Base-by-base conservation (phyloP, 169 alveolate species). In the Eimeria acervulina region DNA sequence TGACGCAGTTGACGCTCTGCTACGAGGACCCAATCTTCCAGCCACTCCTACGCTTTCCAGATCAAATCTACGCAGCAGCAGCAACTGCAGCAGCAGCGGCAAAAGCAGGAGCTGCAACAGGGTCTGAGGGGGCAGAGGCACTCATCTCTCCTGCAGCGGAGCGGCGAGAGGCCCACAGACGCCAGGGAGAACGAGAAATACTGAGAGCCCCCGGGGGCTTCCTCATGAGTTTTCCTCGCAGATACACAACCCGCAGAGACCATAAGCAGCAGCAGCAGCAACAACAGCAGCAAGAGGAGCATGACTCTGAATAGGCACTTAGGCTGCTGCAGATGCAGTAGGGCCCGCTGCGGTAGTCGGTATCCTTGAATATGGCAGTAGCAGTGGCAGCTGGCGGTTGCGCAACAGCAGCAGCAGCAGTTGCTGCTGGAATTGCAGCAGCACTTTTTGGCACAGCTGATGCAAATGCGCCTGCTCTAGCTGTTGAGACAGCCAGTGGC, bases 1-100 rank as follows among this genome's bases (percentile, higher is more conserved):
- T 92, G 21, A 36, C 95, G 36, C 95, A 92, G 92, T 59, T 92
- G 8, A 81, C 90, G 0, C 52, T 81, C 26, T 81, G 90, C 44
- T 81, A 81, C 90, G 90, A 81, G 31, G 90, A 81, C 72, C 90
- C 72, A 70, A 40, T 81, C 51, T n/a, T 81, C 63, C 44, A 1
- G 47, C 90, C 90, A 17, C 68, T 81, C 31, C 68, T 81, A 72
- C 90, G 90, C 68, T 47, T 72, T 36, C 70, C 90, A 81, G 90
- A 31, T 47, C 59, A 81, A 81, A 15, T 81, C 12, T 81, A 81
- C 47, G 51, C 61, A 81, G 90, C 90, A 42, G 68, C 72, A 78
- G 55, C 63, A 78, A 66, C 88, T 26, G 63, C 66, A 36, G 47
- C 83, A 72, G 31, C 26, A 36, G 84, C 26, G 15, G 55, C 55